These are phyloP conservation scores for Kalaharituber pfeilii DNA, from an alignment of 2,329 filamentous ascomycete species.

Conservation along the genomic window DNA sequence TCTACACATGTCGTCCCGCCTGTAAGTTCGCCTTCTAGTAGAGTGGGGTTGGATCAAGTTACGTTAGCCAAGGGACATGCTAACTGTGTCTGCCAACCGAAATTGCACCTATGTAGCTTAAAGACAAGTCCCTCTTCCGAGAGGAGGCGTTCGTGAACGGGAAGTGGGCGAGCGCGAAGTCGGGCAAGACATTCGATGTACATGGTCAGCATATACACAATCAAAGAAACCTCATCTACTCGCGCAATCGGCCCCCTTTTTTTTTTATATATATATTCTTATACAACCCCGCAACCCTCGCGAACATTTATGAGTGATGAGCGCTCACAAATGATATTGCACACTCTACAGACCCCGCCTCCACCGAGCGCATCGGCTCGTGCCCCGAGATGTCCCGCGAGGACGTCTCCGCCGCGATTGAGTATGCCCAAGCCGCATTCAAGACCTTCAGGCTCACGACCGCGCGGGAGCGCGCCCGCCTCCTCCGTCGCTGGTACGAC, in stretches of 20 bases:
- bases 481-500: slow-evolving; percentile 68
- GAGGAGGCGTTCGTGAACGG: slow-evolving; percentile 67
- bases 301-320: slow-evolving; percentile 6
- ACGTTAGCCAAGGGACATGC: not conserved
- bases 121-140: slow-evolving; percentile 68
- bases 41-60: no score
- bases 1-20: not conserved
- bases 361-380: slow-evolving; percentile 61
- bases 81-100: not conserved
- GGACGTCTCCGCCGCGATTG: slow-evolving; percentile 68
- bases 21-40: no score
- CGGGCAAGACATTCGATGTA: slow-evolving; percentile 83
- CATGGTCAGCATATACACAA: slow-evolving; percentile 39
- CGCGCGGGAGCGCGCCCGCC: slow-evolving; percentile 53
- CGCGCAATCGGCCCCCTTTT: slow-evolving; percentile 6
- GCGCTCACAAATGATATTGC: slow-evolving; percentile 3
- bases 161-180: slow-evolving; percentile 71
- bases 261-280: no score
- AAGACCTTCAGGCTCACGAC: slow-evolving; percentile 52
- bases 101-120: slow-evolving; percentile 41
- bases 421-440: slow-evolving; percentile 63
- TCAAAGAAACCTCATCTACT: no score
- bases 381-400: slow-evolving; percentile 65
- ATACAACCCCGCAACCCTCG: not conserved
- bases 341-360: slow-evolving; percentile 52